Base-by-base conservation (phyloP, 2,329 filamentous ascomycete genomes). In the Bertia moriformis region DNA sequence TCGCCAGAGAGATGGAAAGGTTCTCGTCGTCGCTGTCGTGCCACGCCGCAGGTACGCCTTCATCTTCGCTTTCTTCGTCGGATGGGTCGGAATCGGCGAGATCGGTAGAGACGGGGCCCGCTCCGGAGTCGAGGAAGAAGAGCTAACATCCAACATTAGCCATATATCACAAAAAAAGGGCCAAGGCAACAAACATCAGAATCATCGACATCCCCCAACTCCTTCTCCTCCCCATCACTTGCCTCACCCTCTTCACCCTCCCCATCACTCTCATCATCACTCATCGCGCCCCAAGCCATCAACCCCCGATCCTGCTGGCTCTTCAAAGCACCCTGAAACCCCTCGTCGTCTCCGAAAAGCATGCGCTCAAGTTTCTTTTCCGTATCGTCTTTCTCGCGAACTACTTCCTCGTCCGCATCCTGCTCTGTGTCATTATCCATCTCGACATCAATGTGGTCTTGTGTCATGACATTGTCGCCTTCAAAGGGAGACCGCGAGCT, bases 21-120 rank as follows among this genome's bases (percentile, higher is more conserved):
- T 84, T 73, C 53, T 96, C 91, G 53, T 98, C 91, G 50, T 98
- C 91, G 57, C 88, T 96, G 55, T 98, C 91, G 48, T 88, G 78
- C 91, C 91, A 98, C 1, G 77, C 83, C 2, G 79, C 69, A 15
- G 65, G 63, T 32, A 69, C 63, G 10, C 17, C 32, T 15, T 35
- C 32, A 13, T 13, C 32, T 17, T 35, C 10, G 12, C 7, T 7
- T 14, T 35, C 32, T 29, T 29, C 24, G 10, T 29, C 24, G n/a
- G 24, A 29, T n/a, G n/a, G n/a, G 32, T 35, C 32, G 32, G 32
- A 35, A 7, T 10, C 10, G 7, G 15, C 32, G 15, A 35, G 32
- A 13, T 35, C 32, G 7, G 32, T 35, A 35, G 12, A 13, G 7
- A 17, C 32, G 17, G 60, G 58, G 1, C 61, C 60, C 18, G 68